phyloP scores from a whole-genome alignment of 768 basidiomycete genomes.

The Lentinula detonsa region DNA sequence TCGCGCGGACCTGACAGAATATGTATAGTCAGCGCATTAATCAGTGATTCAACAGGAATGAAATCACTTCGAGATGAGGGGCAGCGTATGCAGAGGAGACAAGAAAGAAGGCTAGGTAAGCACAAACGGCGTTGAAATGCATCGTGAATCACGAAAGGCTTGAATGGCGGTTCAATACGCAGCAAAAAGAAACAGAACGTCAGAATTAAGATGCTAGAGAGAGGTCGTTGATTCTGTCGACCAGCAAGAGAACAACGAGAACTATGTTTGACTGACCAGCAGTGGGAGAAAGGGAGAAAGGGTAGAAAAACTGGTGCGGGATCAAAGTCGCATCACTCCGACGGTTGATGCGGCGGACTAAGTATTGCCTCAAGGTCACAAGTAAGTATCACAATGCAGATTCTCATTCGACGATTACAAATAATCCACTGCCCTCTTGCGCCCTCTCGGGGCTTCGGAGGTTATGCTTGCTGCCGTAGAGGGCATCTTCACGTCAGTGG shows the following conservation, averaged over 20 bases:
- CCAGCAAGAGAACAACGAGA: background rate
- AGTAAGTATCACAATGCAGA: background rate
- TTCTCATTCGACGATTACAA: constrained; percentile 30
- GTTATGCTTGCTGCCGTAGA: constrained; percentile 13
- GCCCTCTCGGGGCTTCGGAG: constrained; percentile 27
- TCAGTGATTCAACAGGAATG: no score
- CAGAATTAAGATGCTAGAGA: background rate
- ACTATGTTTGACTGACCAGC: background rate
- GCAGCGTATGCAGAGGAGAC: background rate
- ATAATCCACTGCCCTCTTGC: constrained; percentile 74
- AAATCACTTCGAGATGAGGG: background rate
- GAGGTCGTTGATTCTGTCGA: background rate
- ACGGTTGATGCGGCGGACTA: background rate
- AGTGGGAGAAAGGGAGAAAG: background rate
- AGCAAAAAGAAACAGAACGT: background rate
- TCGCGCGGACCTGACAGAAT: no score
- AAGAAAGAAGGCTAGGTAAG: background rate
- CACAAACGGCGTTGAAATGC: background rate
- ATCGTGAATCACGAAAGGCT: background rate
- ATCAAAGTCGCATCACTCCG: background rate
- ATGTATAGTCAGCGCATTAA: no score
- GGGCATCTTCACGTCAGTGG: constrained; percentile 8
- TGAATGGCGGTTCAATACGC: background rate
- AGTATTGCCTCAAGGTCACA: no score
- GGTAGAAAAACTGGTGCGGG: no score